phyloP scores from a whole-genome alignment of 495 filamentous ascomycete species.

The Trichoderma asperelloides region DNA sequence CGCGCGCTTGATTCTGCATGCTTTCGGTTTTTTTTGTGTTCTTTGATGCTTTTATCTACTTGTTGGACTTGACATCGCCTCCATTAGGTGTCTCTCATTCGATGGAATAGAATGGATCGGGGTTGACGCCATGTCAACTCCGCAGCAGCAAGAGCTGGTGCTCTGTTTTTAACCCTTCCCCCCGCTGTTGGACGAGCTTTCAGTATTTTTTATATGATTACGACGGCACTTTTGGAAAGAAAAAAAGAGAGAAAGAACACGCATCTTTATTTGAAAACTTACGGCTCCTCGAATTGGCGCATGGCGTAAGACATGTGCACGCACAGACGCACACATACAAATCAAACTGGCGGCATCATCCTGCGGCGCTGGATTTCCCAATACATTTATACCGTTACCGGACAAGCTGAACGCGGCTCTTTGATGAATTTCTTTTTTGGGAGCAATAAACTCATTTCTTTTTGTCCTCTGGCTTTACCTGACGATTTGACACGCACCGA shows the following conservation, averaged over 20 bases:
- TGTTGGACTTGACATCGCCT: not conserved
- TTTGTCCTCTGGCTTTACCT: not conserved
- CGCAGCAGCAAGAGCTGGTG: not conserved
- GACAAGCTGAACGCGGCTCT: not conserved
- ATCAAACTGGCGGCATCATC: not conserved
- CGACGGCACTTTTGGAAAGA: not conserved
- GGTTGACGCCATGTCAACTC: not conserved
- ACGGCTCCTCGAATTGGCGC: conserved; percentile 3
- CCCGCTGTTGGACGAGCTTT: not conserved
- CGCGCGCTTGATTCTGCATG: not conserved
- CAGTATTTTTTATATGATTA: not conserved
- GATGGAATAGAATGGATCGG: not conserved
- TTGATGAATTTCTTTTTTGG: not conserved
- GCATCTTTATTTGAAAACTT: not conserved
- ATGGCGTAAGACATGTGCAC: not conserved
- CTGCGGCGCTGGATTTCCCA: not conserved
- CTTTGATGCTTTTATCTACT: not conserved
- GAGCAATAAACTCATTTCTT: not conserved
- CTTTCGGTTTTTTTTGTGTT: not conserved
- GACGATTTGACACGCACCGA: not conserved
- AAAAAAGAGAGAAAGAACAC: not conserved
- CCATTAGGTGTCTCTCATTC: not conserved
- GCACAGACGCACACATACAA: not conserved
- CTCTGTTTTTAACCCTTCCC: not conserved
- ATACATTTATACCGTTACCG: not conserved